phyloP scores from a whole-genome alignment of 2,329 filamentous ascomycete species.

The Berkeleyomyces rouxiae region DNA sequence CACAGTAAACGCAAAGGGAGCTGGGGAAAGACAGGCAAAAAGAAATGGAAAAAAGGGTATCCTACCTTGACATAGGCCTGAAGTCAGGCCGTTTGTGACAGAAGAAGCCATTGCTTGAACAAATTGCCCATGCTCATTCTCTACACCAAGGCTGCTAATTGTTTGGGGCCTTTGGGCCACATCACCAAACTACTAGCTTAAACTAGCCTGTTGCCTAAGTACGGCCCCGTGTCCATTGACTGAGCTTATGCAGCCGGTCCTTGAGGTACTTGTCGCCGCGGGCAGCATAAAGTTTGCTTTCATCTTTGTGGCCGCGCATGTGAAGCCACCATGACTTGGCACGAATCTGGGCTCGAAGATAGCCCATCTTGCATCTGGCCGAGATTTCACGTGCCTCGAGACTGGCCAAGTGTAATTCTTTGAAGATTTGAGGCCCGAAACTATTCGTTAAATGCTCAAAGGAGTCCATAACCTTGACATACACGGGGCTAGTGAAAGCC shows the following conservation, averaged over 20 bases:
- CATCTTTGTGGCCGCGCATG: not conserved
- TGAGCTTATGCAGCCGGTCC: not conserved
- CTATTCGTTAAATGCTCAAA: not conserved
- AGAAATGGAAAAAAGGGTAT: not conserved
- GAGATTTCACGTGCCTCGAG: not conserved
- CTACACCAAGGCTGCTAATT: not conserved
- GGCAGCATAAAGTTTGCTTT: slow-evolving; percentile 3
- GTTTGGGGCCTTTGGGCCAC: not conserved
- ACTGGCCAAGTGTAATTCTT: not conserved
- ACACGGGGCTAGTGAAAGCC: not conserved
- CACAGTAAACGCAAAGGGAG: slow-evolving; percentile 9
- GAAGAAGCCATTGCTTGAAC: not conserved
- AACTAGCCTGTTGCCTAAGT: not conserved
- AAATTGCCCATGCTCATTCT: not conserved
- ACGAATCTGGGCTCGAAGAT: not conserved
- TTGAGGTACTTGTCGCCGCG: slow-evolving; percentile 2
- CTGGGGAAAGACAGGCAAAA: not conserved
- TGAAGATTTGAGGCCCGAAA: not conserved
- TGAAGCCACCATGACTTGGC: slow-evolving; percentile 4
- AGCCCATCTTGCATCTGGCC: not conserved
- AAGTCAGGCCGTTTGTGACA: not conserved
- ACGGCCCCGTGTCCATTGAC: not conserved
- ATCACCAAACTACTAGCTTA: not conserved
- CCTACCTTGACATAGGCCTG: slow-evolving; percentile 2
- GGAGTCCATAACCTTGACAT: not conserved